Evolutionary conservation across 805 yeast species (phyloP).

Genomic region (Yamadazyma philogaea): DNA sequence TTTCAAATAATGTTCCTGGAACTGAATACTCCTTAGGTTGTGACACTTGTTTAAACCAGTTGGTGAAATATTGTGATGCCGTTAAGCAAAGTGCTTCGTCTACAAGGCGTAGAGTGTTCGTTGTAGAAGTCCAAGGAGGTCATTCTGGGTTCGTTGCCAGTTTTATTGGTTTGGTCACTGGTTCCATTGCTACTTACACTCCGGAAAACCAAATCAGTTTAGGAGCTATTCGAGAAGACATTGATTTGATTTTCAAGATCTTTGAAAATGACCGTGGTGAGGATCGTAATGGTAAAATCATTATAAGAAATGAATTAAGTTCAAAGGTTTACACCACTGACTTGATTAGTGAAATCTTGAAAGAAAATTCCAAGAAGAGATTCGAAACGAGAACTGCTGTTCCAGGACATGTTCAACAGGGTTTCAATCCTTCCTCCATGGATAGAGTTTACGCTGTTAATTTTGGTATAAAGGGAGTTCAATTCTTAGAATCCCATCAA

Average conservation of each 20-base stretch:
- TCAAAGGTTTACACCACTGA: constrained; percentile 66
- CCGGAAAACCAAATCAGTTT: constrained; percentile 70
- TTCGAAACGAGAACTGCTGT: constrained; percentile 78
- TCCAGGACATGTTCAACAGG: constrained; percentile 88
- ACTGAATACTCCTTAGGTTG: constrained; percentile 75
- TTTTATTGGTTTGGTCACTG: constrained; percentile 62
- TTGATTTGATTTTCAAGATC: constrained; percentile 55
- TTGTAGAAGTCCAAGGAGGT: constrained; percentile 84
- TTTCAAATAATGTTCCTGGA: constrained; percentile 80
- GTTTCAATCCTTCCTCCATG: constrained; percentile 72
- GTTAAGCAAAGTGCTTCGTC: constrained; percentile 77
- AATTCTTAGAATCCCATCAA: constrained; percentile 55
- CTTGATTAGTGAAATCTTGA: constrained; percentile 66
- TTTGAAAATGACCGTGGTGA: constrained; percentile 63
- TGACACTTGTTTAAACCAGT: constrained; percentile 70
- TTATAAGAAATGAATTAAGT: constrained; percentile 65
- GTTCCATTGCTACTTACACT: constrained; percentile 71
- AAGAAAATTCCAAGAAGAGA: constrained; percentile 58
- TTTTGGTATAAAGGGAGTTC: constrained; percentile 65
- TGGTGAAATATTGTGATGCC: constrained; percentile 73
- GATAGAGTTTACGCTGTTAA: constrained; percentile 75
- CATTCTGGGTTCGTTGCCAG: constrained; percentile 78
- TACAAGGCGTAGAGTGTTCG: constrained; percentile 73
- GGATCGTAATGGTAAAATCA: constrained; percentile 64
- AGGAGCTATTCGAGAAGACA: constrained; percentile 61